Percentiles rank a stretch among this genome's conserved stretches.
phyloP scores from a whole-genome alignment of 306 rosid genomes.

The Sicyos baderoa region DNA sequence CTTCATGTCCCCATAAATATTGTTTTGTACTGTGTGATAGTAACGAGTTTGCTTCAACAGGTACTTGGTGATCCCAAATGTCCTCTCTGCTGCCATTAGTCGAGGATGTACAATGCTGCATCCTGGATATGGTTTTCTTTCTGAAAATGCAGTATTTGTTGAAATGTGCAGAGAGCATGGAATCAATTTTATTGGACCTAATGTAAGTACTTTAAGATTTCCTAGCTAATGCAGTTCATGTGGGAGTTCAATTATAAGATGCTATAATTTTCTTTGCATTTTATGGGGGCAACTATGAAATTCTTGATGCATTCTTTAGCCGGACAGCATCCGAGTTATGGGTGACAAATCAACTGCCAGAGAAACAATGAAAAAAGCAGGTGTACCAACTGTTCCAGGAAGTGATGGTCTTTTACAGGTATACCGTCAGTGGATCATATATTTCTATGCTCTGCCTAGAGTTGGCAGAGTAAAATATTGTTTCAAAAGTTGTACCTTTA shows the following conservation, averaged over 20 bases:
- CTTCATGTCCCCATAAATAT: background rate
- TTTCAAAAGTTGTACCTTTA: slow-evolving; percentile 12
- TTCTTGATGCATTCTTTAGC: slow-evolving; percentile 42
- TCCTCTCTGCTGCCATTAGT: slow-evolving; percentile 79
- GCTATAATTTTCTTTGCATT: background rate
- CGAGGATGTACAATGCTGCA: slow-evolving; percentile 80
- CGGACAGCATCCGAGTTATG: slow-evolving; percentile 89
- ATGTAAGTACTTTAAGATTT: slow-evolving; percentile 37
- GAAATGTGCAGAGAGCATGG: slow-evolving; percentile 89
- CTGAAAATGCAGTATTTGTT: slow-evolving; percentile 92
- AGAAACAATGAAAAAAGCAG: slow-evolving; percentile 83
- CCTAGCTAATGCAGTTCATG: background rate
- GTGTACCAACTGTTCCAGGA: slow-evolving; percentile 77
- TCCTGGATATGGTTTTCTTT: slow-evolving; percentile 97
- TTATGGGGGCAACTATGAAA: background rate
- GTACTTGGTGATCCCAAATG: slow-evolving; percentile 71
- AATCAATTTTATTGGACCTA: slow-evolving; percentile 94
- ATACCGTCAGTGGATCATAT: slow-evolving; percentile 23
- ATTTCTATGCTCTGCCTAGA: slow-evolving; percentile 12
- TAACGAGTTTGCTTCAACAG: slow-evolving; percentile 33
- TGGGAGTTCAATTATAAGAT: background rate
- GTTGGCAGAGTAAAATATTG: background rate
- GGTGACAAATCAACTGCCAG: slow-evolving; percentile 96
- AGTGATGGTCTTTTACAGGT: slow-evolving; percentile 82
- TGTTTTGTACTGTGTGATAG: background rate